phyloP scores from a whole-genome alignment of 495 filamentous ascomycete genomes.

The Tetracladium marchalianum region DNA sequence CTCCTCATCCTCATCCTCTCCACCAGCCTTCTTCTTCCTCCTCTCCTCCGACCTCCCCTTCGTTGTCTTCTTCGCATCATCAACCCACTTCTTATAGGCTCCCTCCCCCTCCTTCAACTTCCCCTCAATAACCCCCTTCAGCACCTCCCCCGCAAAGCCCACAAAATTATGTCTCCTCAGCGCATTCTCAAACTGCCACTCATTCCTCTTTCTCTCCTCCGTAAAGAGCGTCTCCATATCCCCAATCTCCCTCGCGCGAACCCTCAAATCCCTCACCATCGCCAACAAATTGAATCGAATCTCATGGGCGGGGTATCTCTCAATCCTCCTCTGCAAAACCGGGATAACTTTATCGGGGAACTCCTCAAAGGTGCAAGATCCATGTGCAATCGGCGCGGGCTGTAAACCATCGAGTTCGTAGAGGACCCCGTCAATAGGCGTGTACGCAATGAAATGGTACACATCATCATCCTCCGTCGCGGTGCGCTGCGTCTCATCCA shows the following conservation, averaged over 20 bases:
- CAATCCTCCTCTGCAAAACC: conserved; percentile 76
- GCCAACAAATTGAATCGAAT: conserved; percentile 95
- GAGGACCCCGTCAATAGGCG: conserved; percentile 61
- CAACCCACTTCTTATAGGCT: conserved; percentile 71
- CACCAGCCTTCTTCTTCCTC: conserved; percentile 10
- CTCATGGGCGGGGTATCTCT: conserved; percentile 74
- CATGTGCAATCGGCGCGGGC: conserved; percentile 84
- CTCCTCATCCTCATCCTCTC: conserved; percentile 13
- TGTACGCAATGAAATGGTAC: conserved; percentile 98
- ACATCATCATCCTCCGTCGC: conserved; percentile 64
- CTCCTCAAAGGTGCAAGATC: conserved; percentile 50
- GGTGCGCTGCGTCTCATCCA: conserved; percentile 68
- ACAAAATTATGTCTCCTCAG: conserved; percentile 91
- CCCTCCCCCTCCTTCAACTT: conserved; percentile 52
- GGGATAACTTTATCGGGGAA: conserved; percentile 81
- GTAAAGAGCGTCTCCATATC: conserved; percentile 66
- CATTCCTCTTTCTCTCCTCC: conserved; percentile 75
- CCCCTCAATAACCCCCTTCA: conserved; percentile 67
- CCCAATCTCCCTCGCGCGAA: conserved; percentile 68
- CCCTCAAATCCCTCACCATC: conserved; percentile 72
- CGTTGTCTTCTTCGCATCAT: conserved; percentile 61
- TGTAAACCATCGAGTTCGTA: conserved; percentile 96
- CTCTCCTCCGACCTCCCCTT: conserved; percentile 52
- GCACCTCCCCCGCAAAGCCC: conserved; percentile 82
- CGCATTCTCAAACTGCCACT: conserved; percentile 95